Percentiles rank a stretch among this genome's conserved stretches.
phyloP scores from a whole-genome alignment of 1,284 basidiomycete species.

The Sphaerobolus stellatus region DNA sequence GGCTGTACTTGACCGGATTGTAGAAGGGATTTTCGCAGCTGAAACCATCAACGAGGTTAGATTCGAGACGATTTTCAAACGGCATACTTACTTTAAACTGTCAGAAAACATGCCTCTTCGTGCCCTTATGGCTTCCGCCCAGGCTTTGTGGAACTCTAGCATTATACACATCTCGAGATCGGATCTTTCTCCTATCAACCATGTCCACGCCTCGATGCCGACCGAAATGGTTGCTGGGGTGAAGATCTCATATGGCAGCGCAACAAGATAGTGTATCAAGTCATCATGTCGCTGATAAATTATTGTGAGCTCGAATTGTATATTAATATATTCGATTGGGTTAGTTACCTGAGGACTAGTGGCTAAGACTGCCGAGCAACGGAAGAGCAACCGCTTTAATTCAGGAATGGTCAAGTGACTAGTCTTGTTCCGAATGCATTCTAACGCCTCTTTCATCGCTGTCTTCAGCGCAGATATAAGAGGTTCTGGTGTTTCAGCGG shows the following conservation, averaged over 20 bases:
- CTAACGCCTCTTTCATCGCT: slow-evolving; percentile 68
- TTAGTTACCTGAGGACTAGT: slow-evolving; percentile 59
- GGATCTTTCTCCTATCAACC: slow-evolving; percentile 89
- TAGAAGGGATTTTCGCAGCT: slow-evolving; percentile 89
- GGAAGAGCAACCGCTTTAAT: slow-evolving; percentile 82
- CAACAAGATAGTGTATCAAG: slow-evolving; percentile 85
- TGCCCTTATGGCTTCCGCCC: slow-evolving; percentile 79
- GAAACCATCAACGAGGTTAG: slow-evolving; percentile 13
- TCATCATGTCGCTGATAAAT: slow-evolving; percentile 74
- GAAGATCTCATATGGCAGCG: slow-evolving; percentile 86
- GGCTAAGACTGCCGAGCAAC: slow-evolving; percentile 81
- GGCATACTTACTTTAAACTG: slow-evolving; percentile 65
- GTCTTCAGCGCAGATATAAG: slow-evolving; percentile 67
- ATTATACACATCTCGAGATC: slow-evolving; percentile 75
- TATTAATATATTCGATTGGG: slow-evolving; percentile 1
- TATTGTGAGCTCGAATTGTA: not conserved
- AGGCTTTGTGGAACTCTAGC: slow-evolving; percentile 84
- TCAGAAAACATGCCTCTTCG: slow-evolving; percentile 83
- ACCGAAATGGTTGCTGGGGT: slow-evolving; percentile 84
- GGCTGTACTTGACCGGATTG: slow-evolving; percentile 84
- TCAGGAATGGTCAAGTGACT: slow-evolving; percentile 76
- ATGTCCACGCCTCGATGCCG: slow-evolving; percentile 95
- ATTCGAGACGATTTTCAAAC: slow-evolving; percentile 6
- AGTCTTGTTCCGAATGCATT: slow-evolving; percentile 69
- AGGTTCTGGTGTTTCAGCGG: slow-evolving; percentile 51